Evolutionary conservation across 176 grass and related monocot genomes (phyloP).

Genomic region (Tillandsia fasciculata): DNA sequence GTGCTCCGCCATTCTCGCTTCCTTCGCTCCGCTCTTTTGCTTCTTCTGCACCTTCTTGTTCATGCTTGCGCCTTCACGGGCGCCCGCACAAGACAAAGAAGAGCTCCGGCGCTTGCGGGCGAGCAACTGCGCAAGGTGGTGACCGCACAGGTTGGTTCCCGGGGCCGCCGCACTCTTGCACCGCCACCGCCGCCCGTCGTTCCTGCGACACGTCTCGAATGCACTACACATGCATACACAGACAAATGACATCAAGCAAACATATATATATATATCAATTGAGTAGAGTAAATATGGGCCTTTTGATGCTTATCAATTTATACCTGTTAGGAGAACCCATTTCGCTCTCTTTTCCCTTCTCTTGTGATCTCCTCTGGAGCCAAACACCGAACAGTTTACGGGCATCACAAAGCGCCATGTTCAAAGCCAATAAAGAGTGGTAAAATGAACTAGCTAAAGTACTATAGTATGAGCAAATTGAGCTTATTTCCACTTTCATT

Average conservation of each 20-base stretch:
- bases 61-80: neutral
- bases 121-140: slow-evolving; percentile 30
- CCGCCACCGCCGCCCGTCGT: slow-evolving; percentile 46
- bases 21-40: neutral
- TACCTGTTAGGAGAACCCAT: neutral
- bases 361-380: neutral
- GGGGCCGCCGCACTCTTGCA: slow-evolving; percentile 29
- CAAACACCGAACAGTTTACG: neutral
- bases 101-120: slow-evolving; percentile 22
- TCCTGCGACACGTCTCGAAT: slow-evolving; percentile 19
- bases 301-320: neutral
- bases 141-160: slow-evolving; percentile 25
- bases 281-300: neutral
- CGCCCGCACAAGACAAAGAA: neutral
- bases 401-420: neutral
- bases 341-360: neutral
- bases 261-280: neutral
- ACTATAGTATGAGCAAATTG: neutral
- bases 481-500: neutral
- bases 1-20: neutral
- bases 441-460: no score
- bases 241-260: neutral
- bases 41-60: neutral
- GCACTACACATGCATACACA: neutral
- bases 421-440: no score